phyloP scores from a whole-genome alignment of 176 grass and related monocot genomes.

The Triticum monococcum region DNA sequence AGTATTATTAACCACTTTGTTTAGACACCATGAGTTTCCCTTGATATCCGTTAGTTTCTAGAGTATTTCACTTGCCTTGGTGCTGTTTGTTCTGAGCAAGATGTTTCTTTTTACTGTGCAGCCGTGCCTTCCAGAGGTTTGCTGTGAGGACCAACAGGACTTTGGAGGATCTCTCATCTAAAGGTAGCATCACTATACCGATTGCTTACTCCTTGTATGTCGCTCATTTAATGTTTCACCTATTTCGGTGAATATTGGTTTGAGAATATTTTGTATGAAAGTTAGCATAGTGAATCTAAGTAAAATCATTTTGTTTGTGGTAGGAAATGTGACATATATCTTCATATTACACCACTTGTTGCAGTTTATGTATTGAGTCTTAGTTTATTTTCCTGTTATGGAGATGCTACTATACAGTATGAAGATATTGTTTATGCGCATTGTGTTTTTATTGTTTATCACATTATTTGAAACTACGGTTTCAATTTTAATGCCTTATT shows the following conservation, averaged over 20 bases:
- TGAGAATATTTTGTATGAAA: no score
- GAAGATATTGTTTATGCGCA: no score
- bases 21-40: not conserved
- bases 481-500: not conserved
- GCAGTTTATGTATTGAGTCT: not conserved
- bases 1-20: no score
- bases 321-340: not conserved
- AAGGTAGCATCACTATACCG: slow-evolving; percentile 27
- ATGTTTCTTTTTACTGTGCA: slow-evolving; percentile 19
- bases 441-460: not conserved
- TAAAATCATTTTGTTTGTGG: not conserved
- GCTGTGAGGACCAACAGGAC: slow-evolving; percentile 68
- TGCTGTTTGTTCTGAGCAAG: not conserved
- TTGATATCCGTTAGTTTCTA: not conserved
- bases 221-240: no score
- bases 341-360: not conserved
- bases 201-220: not conserved
- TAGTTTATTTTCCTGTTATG: not conserved
- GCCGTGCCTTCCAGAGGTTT: slow-evolving; percentile 74
- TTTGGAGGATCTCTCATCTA: slow-evolving; percentile 49
- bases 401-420: not conserved
- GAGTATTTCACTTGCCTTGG: not conserved
- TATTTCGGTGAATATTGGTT: no score
- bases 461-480: not conserved
- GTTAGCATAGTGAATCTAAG: not conserved